phyloP scores from a whole-genome alignment of 2,329 filamentous ascomycete genomes.

The Diaporthe aspalathi region DNA sequence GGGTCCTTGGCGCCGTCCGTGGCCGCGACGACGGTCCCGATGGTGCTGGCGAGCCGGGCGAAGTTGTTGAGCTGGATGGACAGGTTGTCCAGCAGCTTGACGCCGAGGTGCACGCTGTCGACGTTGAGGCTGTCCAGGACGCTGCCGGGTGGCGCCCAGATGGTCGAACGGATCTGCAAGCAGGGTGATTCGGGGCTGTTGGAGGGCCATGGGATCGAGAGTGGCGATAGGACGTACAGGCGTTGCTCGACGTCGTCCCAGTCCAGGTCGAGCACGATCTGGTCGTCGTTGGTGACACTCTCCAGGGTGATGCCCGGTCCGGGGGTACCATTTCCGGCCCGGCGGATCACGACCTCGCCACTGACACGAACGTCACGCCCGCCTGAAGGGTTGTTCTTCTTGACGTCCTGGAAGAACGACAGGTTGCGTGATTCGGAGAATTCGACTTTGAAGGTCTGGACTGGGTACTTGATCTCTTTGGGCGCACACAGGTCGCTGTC shows the following conservation, averaged over 20 bases:
- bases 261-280: conserved; percentile 50
- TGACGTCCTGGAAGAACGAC: conserved; percentile 53
- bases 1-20: conserved; percentile 45
- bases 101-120: conserved; percentile 52
- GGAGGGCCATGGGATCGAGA: conserved; percentile 42
- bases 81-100: conserved; percentile 55
- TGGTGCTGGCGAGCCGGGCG: conserved; percentile 50
- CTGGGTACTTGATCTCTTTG: conserved; percentile 44
- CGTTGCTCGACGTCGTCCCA: conserved; percentile 51
- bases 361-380: conserved; percentile 52
- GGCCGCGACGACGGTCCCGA: conserved; percentile 54
- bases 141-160: conserved; percentile 57
- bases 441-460: conserved; percentile 48
- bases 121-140: conserved; percentile 53
- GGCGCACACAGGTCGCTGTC: conserved; percentile 41
- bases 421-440: conserved; percentile 53
- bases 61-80: conserved; percentile 48
- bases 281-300: conserved; percentile 57
- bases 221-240: conserved; percentile 55
- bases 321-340: conserved; percentile 47
- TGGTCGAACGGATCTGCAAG: conserved; percentile 59
- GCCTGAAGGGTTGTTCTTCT: conserved; percentile 41
- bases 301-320: conserved; percentile 57
- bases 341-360: conserved; percentile 60
- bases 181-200: conserved; percentile 51